phyloP scores from a whole-genome alignment of 176 grass and related monocot genomes.

The Tuctoria greenei region DNA sequence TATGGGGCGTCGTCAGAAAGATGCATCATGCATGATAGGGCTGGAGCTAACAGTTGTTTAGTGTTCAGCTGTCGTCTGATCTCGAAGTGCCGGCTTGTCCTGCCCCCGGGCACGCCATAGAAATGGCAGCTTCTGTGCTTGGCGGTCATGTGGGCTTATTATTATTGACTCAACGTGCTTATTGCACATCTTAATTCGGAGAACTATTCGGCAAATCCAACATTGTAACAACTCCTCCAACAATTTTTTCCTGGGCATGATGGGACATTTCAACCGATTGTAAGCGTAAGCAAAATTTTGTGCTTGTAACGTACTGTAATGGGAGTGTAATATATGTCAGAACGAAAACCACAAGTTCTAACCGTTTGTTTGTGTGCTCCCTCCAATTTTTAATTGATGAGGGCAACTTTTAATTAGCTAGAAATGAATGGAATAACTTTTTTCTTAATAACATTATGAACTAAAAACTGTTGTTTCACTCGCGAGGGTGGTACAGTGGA shows the following conservation, averaged over 20 bases:
- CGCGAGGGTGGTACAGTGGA: too few relatives aligned
- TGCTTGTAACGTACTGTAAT: background rate
- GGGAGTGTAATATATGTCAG: too few relatives aligned
- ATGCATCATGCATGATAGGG: background rate
- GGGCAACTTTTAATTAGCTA: too few relatives aligned
- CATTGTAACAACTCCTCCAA: background rate
- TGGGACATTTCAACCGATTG: constrained; percentile 2
- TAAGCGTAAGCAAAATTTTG: background rate
- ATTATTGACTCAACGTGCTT: constrained; percentile 36
- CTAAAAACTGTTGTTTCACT: too few relatives aligned
- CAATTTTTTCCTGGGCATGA: background rate
- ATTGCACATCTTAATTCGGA: background rate
- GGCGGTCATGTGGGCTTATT: constrained; percentile 40
- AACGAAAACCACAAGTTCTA: too few relatives aligned
- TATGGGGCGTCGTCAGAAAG: background rate
- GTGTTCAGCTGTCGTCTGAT: constrained; percentile 7
- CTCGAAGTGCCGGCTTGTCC: constrained; percentile 26
- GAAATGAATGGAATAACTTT: too few relatives aligned
- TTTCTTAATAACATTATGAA: too few relatives aligned
- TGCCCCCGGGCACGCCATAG: constrained; percentile 8
- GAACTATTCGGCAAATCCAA: constrained; percentile 10
- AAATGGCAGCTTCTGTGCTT: constrained; percentile 33
- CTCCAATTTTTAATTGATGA: too few relatives aligned
- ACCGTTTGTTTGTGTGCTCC: too few relatives aligned
- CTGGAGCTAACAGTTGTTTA: constrained; percentile 8